Base-by-base conservation (phyloP, 164 flowering plant species). In the Macadamia tetraphylla region DNA sequence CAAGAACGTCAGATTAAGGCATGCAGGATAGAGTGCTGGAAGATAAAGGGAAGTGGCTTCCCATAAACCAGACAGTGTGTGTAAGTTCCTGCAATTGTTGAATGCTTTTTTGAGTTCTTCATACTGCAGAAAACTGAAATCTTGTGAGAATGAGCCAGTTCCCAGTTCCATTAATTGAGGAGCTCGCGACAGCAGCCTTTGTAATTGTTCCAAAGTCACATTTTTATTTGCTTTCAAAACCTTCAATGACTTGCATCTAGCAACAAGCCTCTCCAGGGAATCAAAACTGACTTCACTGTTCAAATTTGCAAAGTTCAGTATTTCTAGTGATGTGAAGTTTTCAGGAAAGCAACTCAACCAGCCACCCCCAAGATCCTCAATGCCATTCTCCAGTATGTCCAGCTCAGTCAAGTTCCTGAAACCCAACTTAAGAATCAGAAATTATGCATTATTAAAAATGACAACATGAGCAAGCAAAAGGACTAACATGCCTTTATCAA, bases 281-380 rank as follows among this genome's bases (percentile, higher is more conserved):
- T 70, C 75, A 70, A 31, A 67, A 72, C 63, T 65, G 60, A 0
- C 75, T 61, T 58, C 79, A 56, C 71, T 76, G 63, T 65, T 73
- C 52, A 76, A 57, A 63, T 69, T 73, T 40, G 95, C 84, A 78
- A 92, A 86, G 72, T 88, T 89, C 31, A 92, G 77, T n/a, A 80
- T 66, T 69, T 81, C 92, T 76, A 92, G 62, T 46, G 91, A 88
- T 32, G 90, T 76, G 77, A 81, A 87, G 66, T 59, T 83, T 17
- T 92, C 92, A 29, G 92, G 94, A 71, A 92, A 89, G 77, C 86
- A 86, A 74, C 88, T 84, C 58, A 92, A 76, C 96, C 88, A 87
- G 63, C 69, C 63, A 17, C 91, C 88, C 56, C 85, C 79, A 11
- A 69, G 77, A 59, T 87, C 91, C 42, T 83, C 81, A 5, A 87